A percentile compares a stretch with the other conserved stretches of the same genome.
Evolutionary conservation across 805 yeast species (phyloP).

Genomic region (Sugiyamaella boreocaroliniensis): DNA sequence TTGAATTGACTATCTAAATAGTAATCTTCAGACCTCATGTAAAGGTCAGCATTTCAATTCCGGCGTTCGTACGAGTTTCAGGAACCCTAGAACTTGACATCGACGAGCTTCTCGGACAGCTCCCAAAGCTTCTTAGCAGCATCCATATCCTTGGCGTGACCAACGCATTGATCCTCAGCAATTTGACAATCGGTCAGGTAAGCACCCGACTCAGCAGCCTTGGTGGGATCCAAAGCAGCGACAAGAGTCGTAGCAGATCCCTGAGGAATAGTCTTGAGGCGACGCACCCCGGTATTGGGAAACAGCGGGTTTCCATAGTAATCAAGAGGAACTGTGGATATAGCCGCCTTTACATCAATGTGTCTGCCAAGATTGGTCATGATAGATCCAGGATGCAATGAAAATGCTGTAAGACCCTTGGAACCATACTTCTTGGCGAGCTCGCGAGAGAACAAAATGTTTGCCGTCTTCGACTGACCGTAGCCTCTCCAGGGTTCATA

Average conservation of each 20-base stretch:
- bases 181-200: conserved; percentile 4
- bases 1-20: no score
- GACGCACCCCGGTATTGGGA: neutral
- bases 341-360: neutral
- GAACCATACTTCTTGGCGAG: conserved; percentile 7
- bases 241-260: conserved; percentile 5
- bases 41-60: no score
- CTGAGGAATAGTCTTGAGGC: conserved; percentile 1
- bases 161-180: neutral
- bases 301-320: neutral
- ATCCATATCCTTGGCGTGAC: conserved; percentile 4
- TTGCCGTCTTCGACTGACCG: conserved; percentile 16
- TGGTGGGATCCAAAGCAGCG: conserved; percentile 7
- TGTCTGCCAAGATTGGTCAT: conserved; percentile 1
- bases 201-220: neutral
- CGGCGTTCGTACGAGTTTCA: no score
- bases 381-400: conserved; percentile 13
- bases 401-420: conserved; percentile 6
- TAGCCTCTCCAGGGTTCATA: conserved; percentile 9
- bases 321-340: neutral
- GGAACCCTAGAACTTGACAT: conserved; percentile 2
- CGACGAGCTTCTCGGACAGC: conserved; percentile 5
- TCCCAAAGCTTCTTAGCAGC: conserved; percentile 9
- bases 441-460: conserved; percentile 7
- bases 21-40: no score